Conservation (phyloP, 805 yeast species). For the Hermanozyma aechmeae region DNA sequence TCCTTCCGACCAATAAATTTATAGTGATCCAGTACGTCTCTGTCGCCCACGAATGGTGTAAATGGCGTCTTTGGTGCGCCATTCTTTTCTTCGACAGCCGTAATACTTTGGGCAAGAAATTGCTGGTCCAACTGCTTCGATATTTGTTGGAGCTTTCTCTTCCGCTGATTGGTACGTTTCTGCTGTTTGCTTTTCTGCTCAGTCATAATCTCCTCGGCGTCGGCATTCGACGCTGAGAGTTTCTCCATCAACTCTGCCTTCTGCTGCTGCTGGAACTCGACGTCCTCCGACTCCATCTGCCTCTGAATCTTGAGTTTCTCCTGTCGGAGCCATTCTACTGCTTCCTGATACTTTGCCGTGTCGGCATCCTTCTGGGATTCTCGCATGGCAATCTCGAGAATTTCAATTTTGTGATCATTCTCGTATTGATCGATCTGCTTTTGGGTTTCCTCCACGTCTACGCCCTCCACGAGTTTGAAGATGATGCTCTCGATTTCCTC, state of each 20-base stretch:
- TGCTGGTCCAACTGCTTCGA: constrained; percentile 45
- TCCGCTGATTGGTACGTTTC: constrained; percentile 57
- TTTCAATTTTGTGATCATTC: constrained; percentile 62
- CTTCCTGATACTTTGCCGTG: constrained; percentile 55
- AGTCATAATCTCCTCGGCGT: constrained; percentile 31
- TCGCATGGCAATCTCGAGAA: constrained; percentile 65
- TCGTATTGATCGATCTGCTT: constrained; percentile 61
- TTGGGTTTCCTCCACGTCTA: constrained; percentile 63
- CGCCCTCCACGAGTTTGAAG: constrained; percentile 62
- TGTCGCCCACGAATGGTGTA: constrained; percentile 91
- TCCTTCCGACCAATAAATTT: constrained; percentile 23
- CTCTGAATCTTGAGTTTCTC: constrained; percentile 60
- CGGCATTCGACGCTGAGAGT: constrained; percentile 20
- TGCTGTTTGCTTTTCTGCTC: constrained; percentile 32
- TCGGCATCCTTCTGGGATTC: constrained; percentile 56
- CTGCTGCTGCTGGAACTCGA: constrained; percentile 30
- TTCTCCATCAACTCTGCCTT: constrained; percentile 33
- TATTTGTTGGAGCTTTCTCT: constrained; percentile 49
- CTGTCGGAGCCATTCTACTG: constrained; percentile 43
- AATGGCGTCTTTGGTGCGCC: constrained; percentile 45
- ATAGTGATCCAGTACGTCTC: constrained; percentile 48
- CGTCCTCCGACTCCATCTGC: constrained; percentile 41
- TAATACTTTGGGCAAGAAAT: constrained; percentile 17
- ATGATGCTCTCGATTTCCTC: constrained; percentile 79
- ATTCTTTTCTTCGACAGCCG: constrained; percentile 12